phyloP scores from a whole-genome alignment of 306 rosid genomes.

The Quercus gilva region DNA sequence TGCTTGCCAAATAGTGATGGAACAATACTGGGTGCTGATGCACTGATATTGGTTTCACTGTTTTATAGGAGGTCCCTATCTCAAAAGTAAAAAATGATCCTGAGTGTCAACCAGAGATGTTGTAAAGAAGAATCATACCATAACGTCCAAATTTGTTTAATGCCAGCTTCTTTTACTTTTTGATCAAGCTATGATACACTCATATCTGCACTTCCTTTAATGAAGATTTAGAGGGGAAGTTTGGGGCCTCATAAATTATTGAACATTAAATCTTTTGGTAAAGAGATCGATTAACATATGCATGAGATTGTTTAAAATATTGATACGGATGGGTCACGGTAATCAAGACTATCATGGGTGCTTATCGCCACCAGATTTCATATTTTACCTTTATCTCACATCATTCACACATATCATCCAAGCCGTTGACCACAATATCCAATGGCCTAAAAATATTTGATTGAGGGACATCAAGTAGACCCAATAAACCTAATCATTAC shows the following conservation, averaged over 20 bases:
- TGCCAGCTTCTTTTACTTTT: not conserved
- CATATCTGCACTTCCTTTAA: conserved; percentile 62
- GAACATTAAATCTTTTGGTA: conserved; percentile 15
- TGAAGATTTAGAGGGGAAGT: conserved; percentile 45
- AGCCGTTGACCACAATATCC: conserved; percentile 27
- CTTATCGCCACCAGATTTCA: conserved; percentile 25
- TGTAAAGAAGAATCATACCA: not conserved
- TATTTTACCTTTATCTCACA: conserved; percentile 12
- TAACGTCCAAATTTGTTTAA: not conserved
- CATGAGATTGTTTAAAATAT: not conserved
- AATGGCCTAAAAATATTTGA: not conserved
- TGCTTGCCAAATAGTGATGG: not conserved
- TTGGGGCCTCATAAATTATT: conserved; percentile 30
- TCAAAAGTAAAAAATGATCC: not conserved
- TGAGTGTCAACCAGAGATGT: not conserved
- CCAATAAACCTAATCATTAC: not conserved
- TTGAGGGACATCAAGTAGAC: not conserved
- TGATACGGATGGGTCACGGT: conserved; percentile 21
- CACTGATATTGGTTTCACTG: not conserved
- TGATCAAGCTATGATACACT: conserved; percentile 17
- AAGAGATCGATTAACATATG: conserved; percentile 10
- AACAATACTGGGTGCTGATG: not conserved
- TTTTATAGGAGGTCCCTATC: not conserved
- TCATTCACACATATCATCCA: not conserved
- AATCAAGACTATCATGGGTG: conserved; percentile 35